Evolutionary conservation across 2,329 filamentous ascomycete genomes (phyloP).

Genomic region (Diaporthe humulicola): DNA sequence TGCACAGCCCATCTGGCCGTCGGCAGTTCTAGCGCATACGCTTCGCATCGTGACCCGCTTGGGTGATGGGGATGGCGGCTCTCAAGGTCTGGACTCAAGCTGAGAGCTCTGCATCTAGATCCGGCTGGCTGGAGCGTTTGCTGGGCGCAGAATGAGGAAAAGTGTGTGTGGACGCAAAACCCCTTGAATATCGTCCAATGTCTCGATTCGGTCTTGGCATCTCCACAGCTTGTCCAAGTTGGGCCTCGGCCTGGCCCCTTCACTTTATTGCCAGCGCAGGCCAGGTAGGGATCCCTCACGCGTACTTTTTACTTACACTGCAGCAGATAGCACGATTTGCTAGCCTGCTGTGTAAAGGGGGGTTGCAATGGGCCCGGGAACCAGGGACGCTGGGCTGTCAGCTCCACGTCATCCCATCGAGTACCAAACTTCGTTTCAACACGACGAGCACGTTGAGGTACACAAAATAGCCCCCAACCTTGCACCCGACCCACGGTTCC

Average conservation of each 20-base stretch:
- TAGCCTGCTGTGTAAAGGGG: slow-evolving; percentile 1
- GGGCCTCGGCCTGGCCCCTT: slow-evolving; percentile 12
- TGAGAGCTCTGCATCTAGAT: background rate
- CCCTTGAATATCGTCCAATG: slow-evolving; percentile 25
- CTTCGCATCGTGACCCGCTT: slow-evolving; percentile 18
- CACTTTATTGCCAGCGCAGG: slow-evolving; percentile 12
- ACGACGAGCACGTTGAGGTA: background rate
- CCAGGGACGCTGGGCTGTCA: slow-evolving; percentile 24
- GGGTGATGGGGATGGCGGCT: background rate
- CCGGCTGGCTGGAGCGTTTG: slow-evolving; percentile 1
- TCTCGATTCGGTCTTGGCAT: slow-evolving; percentile 27
- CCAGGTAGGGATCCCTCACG: background rate
- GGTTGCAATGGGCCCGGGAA: slow-evolving; percentile 3
- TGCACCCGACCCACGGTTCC: background rate
- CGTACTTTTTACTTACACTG: background rate
- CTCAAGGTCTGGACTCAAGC: slow-evolving; percentile 1
- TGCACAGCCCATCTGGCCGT: slow-evolving; percentile 14
- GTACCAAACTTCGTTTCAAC: slow-evolving; percentile 20
- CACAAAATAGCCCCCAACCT: slow-evolving; percentile 7
- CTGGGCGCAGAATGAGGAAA: background rate
- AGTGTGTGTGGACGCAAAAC: slow-evolving; percentile 23
- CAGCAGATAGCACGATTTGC: background rate
- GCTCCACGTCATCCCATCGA: slow-evolving; percentile 22
- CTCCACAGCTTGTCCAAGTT: slow-evolving; percentile 20
- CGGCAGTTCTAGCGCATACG: slow-evolving; percentile 20